phyloP scores from a whole-genome alignment of 2,329 filamentous ascomycete species.

The Hypoxylon sp. region DNA sequence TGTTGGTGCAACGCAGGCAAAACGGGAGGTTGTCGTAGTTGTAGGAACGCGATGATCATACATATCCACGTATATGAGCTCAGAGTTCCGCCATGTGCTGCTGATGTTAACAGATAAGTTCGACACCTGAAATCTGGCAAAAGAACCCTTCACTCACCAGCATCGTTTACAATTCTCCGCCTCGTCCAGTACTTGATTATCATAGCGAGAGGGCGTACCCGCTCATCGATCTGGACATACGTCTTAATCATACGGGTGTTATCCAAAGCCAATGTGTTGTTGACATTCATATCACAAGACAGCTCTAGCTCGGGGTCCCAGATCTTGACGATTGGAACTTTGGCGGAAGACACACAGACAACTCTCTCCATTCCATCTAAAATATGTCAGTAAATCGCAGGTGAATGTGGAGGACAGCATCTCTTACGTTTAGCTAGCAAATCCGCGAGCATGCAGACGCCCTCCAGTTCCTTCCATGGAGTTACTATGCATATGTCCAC shows the following conservation, averaged over 20 bases:
- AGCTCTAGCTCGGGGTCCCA: conserved; percentile 95
- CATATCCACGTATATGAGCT: conserved; percentile 99
- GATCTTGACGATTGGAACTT: conserved; percentile 98
- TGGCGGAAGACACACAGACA: conserved; percentile 93
- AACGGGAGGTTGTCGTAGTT: conserved; percentile 86
- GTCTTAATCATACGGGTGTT: conserved; percentile 99
- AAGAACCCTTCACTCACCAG: conserved; percentile 74
- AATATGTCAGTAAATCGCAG: conserved; percentile 54
- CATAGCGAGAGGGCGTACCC: conserved; percentile 94
- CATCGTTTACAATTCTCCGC: conserved; percentile 92
- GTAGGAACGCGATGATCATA: conserved; percentile 95
- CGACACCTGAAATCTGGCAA: neutral
- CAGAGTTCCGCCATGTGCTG: conserved; percentile 91
- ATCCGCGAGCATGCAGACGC: conserved; percentile 90
- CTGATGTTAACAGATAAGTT: conserved; percentile 12
- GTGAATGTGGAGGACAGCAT: conserved; percentile 37
- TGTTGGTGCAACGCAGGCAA: conserved; percentile 87
- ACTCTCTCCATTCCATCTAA: conserved; percentile 96
- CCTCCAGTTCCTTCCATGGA: conserved; percentile 86
- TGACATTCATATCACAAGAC: conserved; percentile 98
- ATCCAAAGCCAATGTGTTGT: conserved; percentile 93
- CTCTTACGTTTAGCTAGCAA: conserved; percentile 85
- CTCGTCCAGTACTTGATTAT: conserved; percentile 98
- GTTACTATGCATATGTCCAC: conserved; percentile 99
- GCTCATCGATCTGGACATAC: conserved; percentile 92